These are phyloP conservation scores for Naegleria fowleri DNA, from an alignment of 208 protist genomes.

Conservation along the genomic window DNA sequence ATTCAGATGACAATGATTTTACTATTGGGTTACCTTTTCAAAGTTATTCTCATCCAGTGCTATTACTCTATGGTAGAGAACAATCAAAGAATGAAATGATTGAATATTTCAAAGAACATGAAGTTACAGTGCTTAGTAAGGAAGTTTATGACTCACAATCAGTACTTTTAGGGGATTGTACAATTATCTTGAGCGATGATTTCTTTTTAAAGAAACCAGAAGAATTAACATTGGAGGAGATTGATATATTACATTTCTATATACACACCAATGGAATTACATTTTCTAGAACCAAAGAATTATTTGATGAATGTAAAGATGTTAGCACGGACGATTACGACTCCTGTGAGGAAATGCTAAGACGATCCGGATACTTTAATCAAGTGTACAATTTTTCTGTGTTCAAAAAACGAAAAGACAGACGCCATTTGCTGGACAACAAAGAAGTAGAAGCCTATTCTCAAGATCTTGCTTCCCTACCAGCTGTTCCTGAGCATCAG, in stretches of 20 bases:
- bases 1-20: neutral
- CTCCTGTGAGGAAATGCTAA: neutral
- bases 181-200: neutral
- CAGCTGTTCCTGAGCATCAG: no score
- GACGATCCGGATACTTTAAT: neutral
- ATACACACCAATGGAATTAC: neutral
- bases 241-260: neutral
- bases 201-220: neutral
- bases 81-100: neutral
- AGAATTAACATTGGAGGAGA: neutral
- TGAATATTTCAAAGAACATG: neutral
- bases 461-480: neutral
- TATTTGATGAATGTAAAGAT: neutral
- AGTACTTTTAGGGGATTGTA: neutral
- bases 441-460: neutral
- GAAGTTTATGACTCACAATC: neutral
- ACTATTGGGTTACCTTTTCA: neutral
- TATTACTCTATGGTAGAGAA: neutral
- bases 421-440: neutral
- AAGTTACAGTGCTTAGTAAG: neutral
- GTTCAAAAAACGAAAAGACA: neutral
- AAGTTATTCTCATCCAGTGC: neutral
- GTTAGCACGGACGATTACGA: neutral
- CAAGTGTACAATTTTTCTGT: neutral
- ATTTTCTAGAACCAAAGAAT: neutral